Conservation (phyloP, 345 rosid species). For the Eucalyptus camaldulensis region DNA sequence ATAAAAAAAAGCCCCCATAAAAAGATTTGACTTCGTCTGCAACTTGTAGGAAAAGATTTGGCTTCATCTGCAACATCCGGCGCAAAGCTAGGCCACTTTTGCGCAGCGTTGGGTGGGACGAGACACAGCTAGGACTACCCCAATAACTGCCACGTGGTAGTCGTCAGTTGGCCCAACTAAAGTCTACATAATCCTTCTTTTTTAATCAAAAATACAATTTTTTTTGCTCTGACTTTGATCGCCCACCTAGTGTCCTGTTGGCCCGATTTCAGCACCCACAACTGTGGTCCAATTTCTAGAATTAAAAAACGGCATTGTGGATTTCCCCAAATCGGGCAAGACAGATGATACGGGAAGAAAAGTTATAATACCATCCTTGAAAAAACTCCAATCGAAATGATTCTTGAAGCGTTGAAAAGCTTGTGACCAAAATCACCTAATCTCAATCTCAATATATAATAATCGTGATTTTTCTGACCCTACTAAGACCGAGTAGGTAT, state of each 20-base stretch:
- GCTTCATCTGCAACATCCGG: too few relatives aligned
- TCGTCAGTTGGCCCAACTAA: not conserved
- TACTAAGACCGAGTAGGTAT: rapidly evolving
- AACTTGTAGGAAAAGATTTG: too few relatives aligned
- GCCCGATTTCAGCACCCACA: not conserved
- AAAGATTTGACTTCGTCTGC: too few relatives aligned
- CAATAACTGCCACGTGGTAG: not conserved
- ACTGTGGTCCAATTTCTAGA: not conserved
- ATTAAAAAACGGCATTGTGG: not conserved
- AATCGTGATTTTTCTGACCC: not conserved
- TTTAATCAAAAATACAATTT: not conserved
- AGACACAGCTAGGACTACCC: not conserved
- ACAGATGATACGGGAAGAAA: not conserved
- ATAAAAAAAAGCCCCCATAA: too few relatives aligned
- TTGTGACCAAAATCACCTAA: not conserved
- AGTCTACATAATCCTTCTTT: not conserved
- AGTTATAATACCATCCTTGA: rapidly evolving
- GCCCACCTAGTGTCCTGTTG: not conserved
- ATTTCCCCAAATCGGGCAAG: not conserved
- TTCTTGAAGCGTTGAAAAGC: rapidly evolving
- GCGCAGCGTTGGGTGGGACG: not conserved
- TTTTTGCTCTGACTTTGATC: not conserved
- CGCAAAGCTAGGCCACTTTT: not conserved
- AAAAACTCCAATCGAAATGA: rapidly evolving
- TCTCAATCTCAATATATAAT: not conserved